Evolutionary conservation across 2,329 filamentous ascomycete species (phyloP).

Genomic region (Ceratocystis alfenasii): DNA sequence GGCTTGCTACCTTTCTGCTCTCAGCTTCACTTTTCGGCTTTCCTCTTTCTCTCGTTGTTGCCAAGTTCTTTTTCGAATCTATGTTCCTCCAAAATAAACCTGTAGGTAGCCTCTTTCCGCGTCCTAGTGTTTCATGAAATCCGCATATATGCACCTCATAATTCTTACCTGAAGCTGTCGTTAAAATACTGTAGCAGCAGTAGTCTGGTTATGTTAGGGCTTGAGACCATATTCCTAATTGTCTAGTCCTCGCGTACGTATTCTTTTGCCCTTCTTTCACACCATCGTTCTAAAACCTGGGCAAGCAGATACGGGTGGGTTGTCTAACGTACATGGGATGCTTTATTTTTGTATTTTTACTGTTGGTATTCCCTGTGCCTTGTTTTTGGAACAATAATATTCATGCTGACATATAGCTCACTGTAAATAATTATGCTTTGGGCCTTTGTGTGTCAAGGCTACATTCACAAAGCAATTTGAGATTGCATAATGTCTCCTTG

Average conservation of each 20-base stretch:
- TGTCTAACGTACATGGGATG: no score
- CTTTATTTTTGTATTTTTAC: not conserved
- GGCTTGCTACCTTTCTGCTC: no score
- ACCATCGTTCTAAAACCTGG: no score
- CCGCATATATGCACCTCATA: slow-evolving; percentile 3
- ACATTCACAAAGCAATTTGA: not conserved
- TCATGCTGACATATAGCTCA: not conserved
- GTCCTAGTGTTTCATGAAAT: not conserved
- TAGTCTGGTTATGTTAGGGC: not conserved
- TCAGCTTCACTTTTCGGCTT: no score
- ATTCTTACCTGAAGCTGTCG: not conserved
- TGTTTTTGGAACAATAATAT: not conserved
- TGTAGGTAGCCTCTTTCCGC: slow-evolving; percentile 5
- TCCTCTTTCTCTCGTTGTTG: not conserved
- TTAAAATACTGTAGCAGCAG: not conserved
- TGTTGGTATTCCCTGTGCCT: no score
- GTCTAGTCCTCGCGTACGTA: no score
- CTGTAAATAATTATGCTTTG: not conserved
- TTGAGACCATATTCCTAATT: no score
- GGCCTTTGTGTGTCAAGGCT: not conserved
- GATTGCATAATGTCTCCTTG: slow-evolving; percentile 7
- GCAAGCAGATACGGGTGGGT: no score
- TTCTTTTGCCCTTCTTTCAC: no score
- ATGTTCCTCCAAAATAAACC: not conserved
- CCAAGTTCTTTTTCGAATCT: no score